phyloP scores from a whole-genome alignment of 768 basidiomycete species.

The Boletus eberwhitei region DNA sequence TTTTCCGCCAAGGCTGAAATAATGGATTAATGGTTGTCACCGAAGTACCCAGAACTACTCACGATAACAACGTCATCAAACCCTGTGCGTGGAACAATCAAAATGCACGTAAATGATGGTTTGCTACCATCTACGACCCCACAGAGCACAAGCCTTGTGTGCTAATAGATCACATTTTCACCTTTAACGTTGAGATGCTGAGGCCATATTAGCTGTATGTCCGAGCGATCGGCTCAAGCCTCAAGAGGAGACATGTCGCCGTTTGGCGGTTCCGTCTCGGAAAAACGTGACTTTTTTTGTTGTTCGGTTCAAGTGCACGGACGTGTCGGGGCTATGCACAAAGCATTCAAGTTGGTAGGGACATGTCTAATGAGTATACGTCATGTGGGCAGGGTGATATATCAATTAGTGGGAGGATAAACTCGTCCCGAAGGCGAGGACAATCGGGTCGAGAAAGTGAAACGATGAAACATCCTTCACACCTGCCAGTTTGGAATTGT shows the following conservation, averaged over 20 bases:
- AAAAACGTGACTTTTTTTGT: neutral
- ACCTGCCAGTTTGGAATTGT: neutral
- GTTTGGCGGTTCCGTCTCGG: constrained; percentile 1
- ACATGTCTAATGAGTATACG: constrained; percentile 9
- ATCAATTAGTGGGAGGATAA: constrained; percentile 2
- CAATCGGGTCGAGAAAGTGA: constrained; percentile 1
- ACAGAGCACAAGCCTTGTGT: neutral
- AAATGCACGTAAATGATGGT: constrained; percentile 10
- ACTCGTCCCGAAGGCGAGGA: neutral
- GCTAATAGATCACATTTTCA: neutral
- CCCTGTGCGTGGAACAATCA: constrained; percentile 19
- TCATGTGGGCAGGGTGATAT: constrained; percentile 3
- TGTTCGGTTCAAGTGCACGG: constrained; percentile 1
- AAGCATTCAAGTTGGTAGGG: constrained; percentile 12
- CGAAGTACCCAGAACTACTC: neutral
- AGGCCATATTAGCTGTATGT: neutral
- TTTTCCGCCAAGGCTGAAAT: neutral
- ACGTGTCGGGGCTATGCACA: constrained; percentile 11
- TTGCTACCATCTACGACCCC: neutral
- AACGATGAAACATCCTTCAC: neutral
- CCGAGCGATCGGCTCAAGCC: neutral
- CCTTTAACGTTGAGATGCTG: neutral
- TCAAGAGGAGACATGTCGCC: neutral
- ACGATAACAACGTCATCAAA: constrained; percentile 3
- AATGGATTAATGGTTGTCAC: neutral